Evolutionary conservation across 2,329 filamentous ascomycete genomes (phyloP), one percentile per base, ranked within the genome.

Genomic region (Nakataea oryzae): DNA sequence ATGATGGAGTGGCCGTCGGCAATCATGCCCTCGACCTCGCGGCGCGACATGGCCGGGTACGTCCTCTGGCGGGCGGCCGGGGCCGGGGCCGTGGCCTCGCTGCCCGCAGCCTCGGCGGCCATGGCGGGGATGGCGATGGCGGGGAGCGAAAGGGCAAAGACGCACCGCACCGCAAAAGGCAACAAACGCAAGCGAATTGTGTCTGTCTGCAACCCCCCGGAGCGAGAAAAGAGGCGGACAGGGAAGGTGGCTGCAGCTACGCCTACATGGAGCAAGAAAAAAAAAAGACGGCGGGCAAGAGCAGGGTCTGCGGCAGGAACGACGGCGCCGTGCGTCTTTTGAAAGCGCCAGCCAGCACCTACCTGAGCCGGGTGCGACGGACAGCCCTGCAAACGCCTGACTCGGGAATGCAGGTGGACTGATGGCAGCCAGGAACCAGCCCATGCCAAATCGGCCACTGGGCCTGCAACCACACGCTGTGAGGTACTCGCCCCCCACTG

Each of bases 11-110:
- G 84, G 5, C 92, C 93, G 63, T 90, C 85, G 8, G 93, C 90
- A 70, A 99, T 97, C 68, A 93, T 77, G 7, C 82, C 85, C 74
- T 97, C 93, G 64, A 96, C 83, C 71, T 91, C 82, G 64, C 83
- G 72, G 7, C 73, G 70, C 4, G 74, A 69, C 69, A 80, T 71
- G 27, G 76, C 62, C 9, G 76, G 76, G 62, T 73, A 77, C n/a
- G 29, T 61, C 30, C 24, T 61, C 26, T 61, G 28, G 32, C n/a
- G 30, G 30, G 30, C 32, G 30, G 57, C 14, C 21, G 13, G n/a
- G 30, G 57, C 29, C 30, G 27, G 29, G 28, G 21, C 17, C 26
- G 30, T n/a, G 30, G 57, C 57, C 17, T 50, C 26, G 26, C 21
- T 13, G 26, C n/a, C 3, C 27, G 12, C 27, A 28, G 32, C 27